A percentile compares a stretch with the other conserved stretches of the same genome.
These are phyloP conservation scores for Megacollybia marginata DNA, from an alignment of 768 basidiomycete genomes.

Conservation along the genomic window DNA sequence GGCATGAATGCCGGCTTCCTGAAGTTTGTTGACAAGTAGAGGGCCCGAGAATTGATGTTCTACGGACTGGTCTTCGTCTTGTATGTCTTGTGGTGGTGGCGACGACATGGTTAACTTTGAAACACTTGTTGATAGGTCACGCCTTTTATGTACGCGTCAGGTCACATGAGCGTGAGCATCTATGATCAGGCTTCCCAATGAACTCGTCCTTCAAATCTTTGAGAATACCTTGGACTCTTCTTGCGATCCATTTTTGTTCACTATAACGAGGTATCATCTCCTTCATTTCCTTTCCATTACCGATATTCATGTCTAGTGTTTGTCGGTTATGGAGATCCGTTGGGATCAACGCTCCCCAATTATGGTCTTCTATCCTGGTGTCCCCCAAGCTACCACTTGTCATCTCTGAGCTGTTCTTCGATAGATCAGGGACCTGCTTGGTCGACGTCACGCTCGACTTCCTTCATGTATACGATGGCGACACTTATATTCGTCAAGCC, in stretches of 20 bases:
- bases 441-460: slow-evolving; percentile 13
- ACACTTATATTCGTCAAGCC: background rate
- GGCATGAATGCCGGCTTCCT: slow-evolving; percentile 83
- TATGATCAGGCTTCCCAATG: no score
- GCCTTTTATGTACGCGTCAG: background rate
- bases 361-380: slow-evolving; percentile 22
- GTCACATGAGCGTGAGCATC: slow-evolving; percentile 2
- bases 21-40: slow-evolving; percentile 73
- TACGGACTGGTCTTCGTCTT: slow-evolving; percentile 38
- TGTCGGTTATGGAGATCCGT: slow-evolving; percentile 21
- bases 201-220: no score
- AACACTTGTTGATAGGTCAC: background rate
- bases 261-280: no score
- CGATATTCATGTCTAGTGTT: slow-evolving; percentile 8
- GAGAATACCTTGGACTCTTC: no score
- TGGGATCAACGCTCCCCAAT: slow-evolving; percentile 14
- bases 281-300: no score
- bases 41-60: slow-evolving; percentile 66
- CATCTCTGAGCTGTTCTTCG: slow-evolving; percentile 13
- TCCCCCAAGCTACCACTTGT: slow-evolving; percentile 7
- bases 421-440: slow-evolving; percentile 16
- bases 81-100: slow-evolving; percentile 40
- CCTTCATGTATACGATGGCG: background rate
- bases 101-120: slow-evolving; percentile 34
- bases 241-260: no score